Percentiles rank a stretch among this genome's conserved stretches.
Conservation (phyloP, 345 rosid species). For the Syzygium grande region DNA sequence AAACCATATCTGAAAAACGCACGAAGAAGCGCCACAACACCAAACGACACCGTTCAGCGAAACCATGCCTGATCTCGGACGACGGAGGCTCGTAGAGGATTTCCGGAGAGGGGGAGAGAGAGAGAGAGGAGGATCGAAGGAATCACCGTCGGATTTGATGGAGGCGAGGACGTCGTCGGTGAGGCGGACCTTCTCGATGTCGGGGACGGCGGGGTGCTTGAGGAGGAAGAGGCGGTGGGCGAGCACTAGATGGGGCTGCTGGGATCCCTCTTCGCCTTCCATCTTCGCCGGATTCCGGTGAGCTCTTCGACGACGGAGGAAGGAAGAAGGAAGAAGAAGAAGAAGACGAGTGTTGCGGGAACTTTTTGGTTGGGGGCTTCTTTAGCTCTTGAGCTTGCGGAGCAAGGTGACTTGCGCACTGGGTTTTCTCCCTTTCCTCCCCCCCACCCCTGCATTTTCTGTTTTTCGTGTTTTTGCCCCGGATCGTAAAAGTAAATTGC, state of each 20-base stretch:
- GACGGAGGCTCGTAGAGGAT: background rate
- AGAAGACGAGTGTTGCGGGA: too few relatives aligned
- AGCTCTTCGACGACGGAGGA: background rate
- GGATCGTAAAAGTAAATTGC: rapidly evolving
- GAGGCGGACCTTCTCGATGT: slow-evolving; percentile 38
- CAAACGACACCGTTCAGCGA: too few relatives aligned
- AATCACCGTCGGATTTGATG: slow-evolving; percentile 58
- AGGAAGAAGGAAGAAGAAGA: background rate
- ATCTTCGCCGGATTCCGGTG: slow-evolving; percentile 16
- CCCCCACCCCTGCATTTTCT: background rate
- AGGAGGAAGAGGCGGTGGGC: slow-evolving; percentile 76
- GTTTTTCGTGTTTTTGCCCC: background rate
- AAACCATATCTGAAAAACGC: slow-evolving; percentile 58
- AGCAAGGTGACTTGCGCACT: background rate
- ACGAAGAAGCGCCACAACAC: too few relatives aligned
- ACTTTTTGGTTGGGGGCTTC: background rate
- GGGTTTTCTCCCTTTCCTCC: background rate
- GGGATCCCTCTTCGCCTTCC: slow-evolving; percentile 80
- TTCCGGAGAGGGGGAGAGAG: background rate
- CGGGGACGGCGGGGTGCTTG: slow-evolving; percentile 35
- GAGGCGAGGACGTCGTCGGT: slow-evolving; percentile 71
- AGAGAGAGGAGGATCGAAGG: background rate
- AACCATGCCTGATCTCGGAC: background rate
- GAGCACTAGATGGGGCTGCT: slow-evolving; percentile 76
- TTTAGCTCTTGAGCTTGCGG: background rate